Evolutionary conservation across 2,329 filamentous ascomycete species (phyloP), one percentile per base, ranked within the genome.

Genomic region (Trichoderma sp.): DNA sequence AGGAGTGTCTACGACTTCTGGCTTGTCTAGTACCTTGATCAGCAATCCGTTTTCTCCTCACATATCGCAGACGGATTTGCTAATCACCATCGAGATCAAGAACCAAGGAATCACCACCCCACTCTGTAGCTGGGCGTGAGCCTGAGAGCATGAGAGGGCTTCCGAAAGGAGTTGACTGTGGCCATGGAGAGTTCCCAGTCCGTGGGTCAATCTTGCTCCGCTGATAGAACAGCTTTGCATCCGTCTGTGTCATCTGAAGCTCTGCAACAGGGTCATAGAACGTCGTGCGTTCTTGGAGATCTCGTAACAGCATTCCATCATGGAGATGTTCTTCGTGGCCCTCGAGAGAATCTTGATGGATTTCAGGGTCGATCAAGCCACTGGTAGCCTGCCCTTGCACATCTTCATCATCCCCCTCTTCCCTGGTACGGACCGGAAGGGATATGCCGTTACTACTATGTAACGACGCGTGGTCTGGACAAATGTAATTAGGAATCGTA

Each of bases 211-310:
- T 85, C 81, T 94, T 93, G 81, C 93, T 94, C 75, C 93, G 88
- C 83, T 98, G 95, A 81, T 97, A 99, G 84, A 98, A 97, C 74
- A 98, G 88, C 82, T 97, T 98, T 73, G 95, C 93, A 80, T 99
- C 96, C 30, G 93, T 91, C 81, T 97, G 94, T 78, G 92, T 97
- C 90, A 97, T 92, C 78, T 95, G 93, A 78, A 96, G 97, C 82
- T 99, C 96, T 68, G 93, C 93, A 67, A 95, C 92, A 78, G 95
- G 94, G 81, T 98, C 95, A 83, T 97, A 98, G 79, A 94, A 97
- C 24, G 95, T 93, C 9, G 94, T 97, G 79, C 91, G 91, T 73
- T 86, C 86, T 39, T 88, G 89, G 67, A 89, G 79, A 78, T 91
- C 89, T 73, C 89, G 84, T 26, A 84, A 84, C 11, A 91, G 83